These are phyloP conservation scores for Didymella keratinophila DNA, from an alignment of 2,329 filamentous ascomycete species.

Conservation along the genomic window DNA sequence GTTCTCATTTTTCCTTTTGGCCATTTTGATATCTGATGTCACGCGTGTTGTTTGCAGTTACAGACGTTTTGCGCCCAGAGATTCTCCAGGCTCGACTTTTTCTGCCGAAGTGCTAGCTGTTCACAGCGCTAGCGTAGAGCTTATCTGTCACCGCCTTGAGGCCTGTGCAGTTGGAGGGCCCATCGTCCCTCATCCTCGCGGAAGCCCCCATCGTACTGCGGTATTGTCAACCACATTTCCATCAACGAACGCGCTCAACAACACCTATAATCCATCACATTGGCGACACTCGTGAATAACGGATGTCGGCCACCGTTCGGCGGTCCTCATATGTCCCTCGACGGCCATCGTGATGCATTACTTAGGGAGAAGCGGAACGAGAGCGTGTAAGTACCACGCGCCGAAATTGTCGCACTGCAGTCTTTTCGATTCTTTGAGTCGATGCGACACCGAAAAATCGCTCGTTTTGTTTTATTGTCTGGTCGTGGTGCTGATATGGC, in stretches of 20 bases:
- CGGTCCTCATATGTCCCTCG: conserved; percentile 58
- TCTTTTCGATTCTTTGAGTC: conserved; percentile 32
- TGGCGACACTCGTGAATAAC: conserved; percentile 55
- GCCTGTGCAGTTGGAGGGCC: neutral
- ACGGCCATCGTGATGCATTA: conserved; percentile 53
- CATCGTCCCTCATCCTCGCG: conserved; percentile 33
- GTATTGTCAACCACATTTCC: conserved; percentile 42
- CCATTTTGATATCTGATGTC: conserved; percentile 34
- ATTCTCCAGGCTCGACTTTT: conserved; percentile 3
- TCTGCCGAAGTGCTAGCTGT: conserved; percentile 34
- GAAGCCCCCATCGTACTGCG: conserved; percentile 34
- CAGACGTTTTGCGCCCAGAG: conserved; percentile 15
- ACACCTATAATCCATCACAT: conserved; percentile 48
- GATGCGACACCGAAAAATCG: conserved; percentile 54
- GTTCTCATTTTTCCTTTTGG: conserved; percentile 49
- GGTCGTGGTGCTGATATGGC: conserved; percentile 51
- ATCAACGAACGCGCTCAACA: conserved; percentile 45
- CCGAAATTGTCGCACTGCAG: conserved; percentile 44
- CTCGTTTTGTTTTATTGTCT: conserved; percentile 47
- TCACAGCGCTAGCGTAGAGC: conserved; percentile 31
- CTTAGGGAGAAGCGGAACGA: conserved; percentile 53
- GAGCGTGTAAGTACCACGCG: conserved; percentile 52
- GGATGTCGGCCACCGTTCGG: conserved; percentile 56
- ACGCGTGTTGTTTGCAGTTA: conserved; percentile 24
- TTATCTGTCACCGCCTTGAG: conserved; percentile 26